Evolutionary conservation across 805 yeast genomes (phyloP), one percentile per base, ranked within the genome.

Genomic region (Metschnikowia orientalis): DNA sequence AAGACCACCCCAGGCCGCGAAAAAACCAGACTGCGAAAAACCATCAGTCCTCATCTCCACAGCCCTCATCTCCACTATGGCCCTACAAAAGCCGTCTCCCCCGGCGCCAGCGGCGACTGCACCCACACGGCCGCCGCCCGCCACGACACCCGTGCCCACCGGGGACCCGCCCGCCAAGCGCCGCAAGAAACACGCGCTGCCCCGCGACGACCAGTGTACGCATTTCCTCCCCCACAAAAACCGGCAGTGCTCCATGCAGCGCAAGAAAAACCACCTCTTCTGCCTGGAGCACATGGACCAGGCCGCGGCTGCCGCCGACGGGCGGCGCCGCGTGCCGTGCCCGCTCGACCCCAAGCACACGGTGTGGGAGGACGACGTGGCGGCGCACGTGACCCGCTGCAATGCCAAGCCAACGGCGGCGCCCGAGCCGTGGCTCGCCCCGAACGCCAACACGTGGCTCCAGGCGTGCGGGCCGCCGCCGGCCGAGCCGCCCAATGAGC

Each of bases 271-370:
- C 18, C 65, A 64, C 14, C 53, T 54, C 23, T 80, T 54, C 48
- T 83, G 94, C 54, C 73, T 81, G 6, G 81, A 81, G 42, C 94
- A 84, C 52, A 41, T 69, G 48, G 53, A 53, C 21, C 44, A 33
- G 19, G 52, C 45, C 26, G 37, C 30, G 35, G 35, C 37, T 4
- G 22, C 12, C 7, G 10, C 32, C 19, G 46, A 34, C 23, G 25
- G 37, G 15, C 43, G 40, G 32, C 35, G 41, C 29, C 58, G 95
- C 35, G 69, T 87, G 0, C 75, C 79, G 5, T 87, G 96, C 57
- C 87, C 95, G 0, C 51, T 80, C 18, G 95, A 86, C 54, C 76
- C 81, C 2, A 69, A 74, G 2, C 96, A 87, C 53, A 71, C 80
- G 1, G 77, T 87, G 0, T 81, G 85, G 86, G 64, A 64, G 29